These are phyloP conservation scores for Paecilomyces formosus DNA, from an alignment of 2,329 filamentous ascomycete genomes.

Conservation along the genomic window DNA sequence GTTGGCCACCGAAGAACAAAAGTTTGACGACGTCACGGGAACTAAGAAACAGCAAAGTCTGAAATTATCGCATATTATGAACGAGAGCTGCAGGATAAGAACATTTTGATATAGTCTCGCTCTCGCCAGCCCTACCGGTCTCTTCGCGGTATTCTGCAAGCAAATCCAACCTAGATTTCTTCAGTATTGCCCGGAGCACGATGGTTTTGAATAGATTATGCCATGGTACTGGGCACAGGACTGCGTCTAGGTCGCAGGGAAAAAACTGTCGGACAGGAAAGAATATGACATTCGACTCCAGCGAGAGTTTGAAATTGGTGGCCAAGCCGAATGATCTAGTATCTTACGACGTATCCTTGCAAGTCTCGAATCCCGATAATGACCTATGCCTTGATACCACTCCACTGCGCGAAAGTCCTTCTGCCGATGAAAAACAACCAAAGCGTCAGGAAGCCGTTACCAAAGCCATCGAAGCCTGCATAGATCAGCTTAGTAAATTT, in stretches of 20 bases:
- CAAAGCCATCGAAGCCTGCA: not conserved
- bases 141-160: constrained; percentile 12
- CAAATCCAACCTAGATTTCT: constrained; percentile 11
- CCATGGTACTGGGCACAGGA: too few species aligned
- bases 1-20: constrained; percentile 7
- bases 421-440: too few species aligned
- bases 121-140: constrained; percentile 11
- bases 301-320: too few species aligned
- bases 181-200: not conserved
- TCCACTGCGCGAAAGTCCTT: too few species aligned
- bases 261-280: too few species aligned
- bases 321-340: too few species aligned
- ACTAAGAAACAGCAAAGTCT: not conserved
- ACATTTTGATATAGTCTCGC: constrained; percentile 13
- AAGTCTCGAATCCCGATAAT: too few species aligned
- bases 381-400: too few species aligned
- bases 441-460: not conserved
- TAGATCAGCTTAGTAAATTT: not conserved
- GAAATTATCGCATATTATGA: constrained; percentile 7
- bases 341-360: too few species aligned
- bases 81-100: constrained; percentile 9
- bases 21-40: not conserved
- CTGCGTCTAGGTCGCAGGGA: too few species aligned
- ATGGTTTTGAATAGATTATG: too few species aligned
- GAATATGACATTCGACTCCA: too few species aligned